phyloP scores from a whole-genome alignment of 495 filamentous ascomycete species.

The Hypoxylon crocopeplum region DNA sequence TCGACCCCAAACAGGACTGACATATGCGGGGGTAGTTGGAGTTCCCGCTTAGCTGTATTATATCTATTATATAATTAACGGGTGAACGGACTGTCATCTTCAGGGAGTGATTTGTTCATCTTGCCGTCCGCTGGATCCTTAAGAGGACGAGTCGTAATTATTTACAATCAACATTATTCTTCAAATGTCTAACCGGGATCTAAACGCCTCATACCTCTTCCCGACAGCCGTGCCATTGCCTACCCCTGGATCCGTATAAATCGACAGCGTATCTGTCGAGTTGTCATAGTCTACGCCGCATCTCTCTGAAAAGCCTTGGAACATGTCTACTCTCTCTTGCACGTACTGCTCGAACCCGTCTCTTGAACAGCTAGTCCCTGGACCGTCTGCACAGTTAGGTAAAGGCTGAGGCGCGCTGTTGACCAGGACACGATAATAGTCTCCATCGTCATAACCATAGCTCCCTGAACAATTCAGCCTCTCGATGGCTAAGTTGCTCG shows the following conservation, averaged over 20 bases:
- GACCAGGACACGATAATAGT: slow-evolving; percentile 47
- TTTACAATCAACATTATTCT: too few relatives aligned
- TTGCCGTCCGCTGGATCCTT: too few relatives aligned
- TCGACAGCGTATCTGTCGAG: slow-evolving; percentile 43
- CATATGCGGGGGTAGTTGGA: too few relatives aligned
- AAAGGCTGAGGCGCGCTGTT: slow-evolving; percentile 47
- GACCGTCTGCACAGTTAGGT: slow-evolving; percentile 44
- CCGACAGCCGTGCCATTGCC: slow-evolving; percentile 47
- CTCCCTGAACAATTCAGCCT: slow-evolving; percentile 47
- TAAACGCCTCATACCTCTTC: slow-evolving; percentile 39
- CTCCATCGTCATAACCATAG: slow-evolving; percentile 43
- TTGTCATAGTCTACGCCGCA: slow-evolving; percentile 45
- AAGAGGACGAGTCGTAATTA: too few relatives aligned
- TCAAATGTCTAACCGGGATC: background rate
- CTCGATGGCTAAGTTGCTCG: slow-evolving; percentile 53
- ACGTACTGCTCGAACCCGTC: slow-evolving; percentile 39
- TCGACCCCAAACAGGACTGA: too few relatives aligned
- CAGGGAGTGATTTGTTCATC: too few relatives aligned
- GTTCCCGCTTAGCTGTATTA: too few relatives aligned
- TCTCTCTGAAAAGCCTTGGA: slow-evolving; percentile 42
- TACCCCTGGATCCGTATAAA: slow-evolving; percentile 42
- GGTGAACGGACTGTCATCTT: too few relatives aligned
- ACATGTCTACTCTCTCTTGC: slow-evolving; percentile 40
- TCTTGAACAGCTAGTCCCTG: slow-evolving; percentile 46
- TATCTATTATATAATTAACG: too few relatives aligned